phyloP scores from a whole-genome alignment of 164 flowering plant genomes.

The Magnolia kwangsiensis region DNA sequence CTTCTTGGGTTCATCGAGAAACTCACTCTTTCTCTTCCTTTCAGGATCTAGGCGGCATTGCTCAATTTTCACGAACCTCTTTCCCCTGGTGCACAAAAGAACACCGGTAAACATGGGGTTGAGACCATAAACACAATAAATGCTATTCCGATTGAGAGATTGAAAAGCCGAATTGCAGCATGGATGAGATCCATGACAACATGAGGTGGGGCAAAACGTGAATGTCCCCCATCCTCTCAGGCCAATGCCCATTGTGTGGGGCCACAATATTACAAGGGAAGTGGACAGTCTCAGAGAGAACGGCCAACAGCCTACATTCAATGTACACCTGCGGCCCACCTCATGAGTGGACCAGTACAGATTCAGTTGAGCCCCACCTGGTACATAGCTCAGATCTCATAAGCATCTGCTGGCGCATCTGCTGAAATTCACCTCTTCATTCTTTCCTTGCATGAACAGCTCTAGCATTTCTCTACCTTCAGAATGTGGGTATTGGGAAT shows the following conservation, averaged over 20 bases:
- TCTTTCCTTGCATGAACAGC: neutral
- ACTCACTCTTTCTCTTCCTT: constrained; percentile 16
- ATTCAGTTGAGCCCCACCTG: neutral
- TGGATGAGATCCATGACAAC: neutral
- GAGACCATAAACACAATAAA: neutral
- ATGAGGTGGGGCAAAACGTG: neutral
- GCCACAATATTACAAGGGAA: neutral
- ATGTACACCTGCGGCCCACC: neutral
- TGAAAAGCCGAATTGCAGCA: neutral
- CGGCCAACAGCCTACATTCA: too few species aligned
- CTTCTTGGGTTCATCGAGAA: constrained; percentile 13
- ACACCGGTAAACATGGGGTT: neutral
- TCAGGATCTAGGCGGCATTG: constrained; percentile 9
- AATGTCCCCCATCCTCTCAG: too few species aligned
- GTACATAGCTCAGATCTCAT: neutral
- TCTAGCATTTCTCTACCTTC: neutral
- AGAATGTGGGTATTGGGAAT: neutral
- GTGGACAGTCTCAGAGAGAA: neutral
- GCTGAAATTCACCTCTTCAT: too few species aligned
- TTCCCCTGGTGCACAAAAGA: constrained; percentile 3
- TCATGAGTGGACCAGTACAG: neutral
- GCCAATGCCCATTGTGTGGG: neutral
- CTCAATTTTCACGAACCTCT: constrained; percentile 11
- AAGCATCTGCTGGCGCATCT: neutral
- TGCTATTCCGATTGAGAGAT: neutral